These are phyloP conservation scores for Oryza meyeriana DNA, from an alignment of 176 grass and related monocot species.

Conservation along the genomic window DNA sequence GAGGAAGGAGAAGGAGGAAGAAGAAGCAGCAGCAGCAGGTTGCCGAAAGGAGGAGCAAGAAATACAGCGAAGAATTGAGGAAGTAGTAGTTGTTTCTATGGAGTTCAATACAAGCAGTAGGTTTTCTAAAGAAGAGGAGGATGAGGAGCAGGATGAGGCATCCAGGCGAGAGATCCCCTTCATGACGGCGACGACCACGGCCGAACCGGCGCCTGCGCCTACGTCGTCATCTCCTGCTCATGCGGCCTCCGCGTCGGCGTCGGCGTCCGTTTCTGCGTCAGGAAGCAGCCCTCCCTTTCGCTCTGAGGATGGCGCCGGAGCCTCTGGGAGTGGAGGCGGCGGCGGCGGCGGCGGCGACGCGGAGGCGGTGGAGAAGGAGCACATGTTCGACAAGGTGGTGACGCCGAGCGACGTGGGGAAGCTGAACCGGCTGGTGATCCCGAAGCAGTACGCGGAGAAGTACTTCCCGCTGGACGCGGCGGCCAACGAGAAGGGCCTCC, in stretches of 20 bases:
- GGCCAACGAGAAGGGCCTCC: constrained; percentile 75
- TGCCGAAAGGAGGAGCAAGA: neutral
- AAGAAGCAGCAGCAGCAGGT: neutral
- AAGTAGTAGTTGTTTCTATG: constrained; percentile 11
- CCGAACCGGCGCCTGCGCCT: constrained; percentile 13
- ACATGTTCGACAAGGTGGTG: constrained; percentile 99
- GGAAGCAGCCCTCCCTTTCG: constrained; percentile 32
- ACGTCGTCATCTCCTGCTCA: constrained; percentile 23
- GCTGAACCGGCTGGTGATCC: constrained; percentile 96
- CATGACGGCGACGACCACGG: constrained; percentile 17
- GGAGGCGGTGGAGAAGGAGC: constrained; percentile 68
- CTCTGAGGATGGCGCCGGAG: constrained; percentile 37
- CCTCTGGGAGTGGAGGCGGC: constrained; percentile 35
- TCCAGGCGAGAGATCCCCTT: constrained; percentile 48
- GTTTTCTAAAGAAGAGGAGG: constrained; percentile 48
- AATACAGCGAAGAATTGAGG: constrained; percentile 21
- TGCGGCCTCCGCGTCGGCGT: constrained; percentile 5
- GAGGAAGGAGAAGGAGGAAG: neutral
- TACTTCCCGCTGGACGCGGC: constrained; percentile 82
- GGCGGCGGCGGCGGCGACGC: neutral
- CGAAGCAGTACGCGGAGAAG: constrained; percentile 98
- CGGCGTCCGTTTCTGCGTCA: constrained; percentile 14
- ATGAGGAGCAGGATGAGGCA: constrained; percentile 33
- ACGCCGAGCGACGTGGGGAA: constrained; percentile 99
- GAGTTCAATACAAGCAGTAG: constrained; percentile 41